Conservation (phyloP, 2,329 filamentous ascomycete genomes). For the Stagonosporopsis vannaccii region DNA sequence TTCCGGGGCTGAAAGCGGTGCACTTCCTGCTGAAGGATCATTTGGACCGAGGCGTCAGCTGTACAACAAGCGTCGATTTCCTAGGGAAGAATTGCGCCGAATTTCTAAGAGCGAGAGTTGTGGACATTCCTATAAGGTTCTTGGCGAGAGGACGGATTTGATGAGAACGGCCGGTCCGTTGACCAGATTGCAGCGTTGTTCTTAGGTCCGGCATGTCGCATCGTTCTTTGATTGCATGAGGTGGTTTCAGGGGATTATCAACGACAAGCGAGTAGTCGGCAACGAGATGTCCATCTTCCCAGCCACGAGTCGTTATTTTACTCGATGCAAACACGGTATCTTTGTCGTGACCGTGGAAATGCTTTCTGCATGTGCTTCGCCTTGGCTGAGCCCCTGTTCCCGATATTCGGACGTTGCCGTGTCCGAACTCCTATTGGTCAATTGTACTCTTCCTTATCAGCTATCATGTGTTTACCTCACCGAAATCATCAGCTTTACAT, state of each 20-base stretch:
- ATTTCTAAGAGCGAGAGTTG: conserved; percentile 30
- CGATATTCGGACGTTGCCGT: conserved; percentile 16
- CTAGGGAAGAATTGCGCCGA: conserved; percentile 41
- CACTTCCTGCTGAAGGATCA: conserved; percentile 38
- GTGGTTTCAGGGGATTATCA: not conserved
- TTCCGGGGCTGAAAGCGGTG: conserved; percentile 31
- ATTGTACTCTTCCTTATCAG: conserved; percentile 29
- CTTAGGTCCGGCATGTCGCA: not conserved
- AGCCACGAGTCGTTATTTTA: not conserved
- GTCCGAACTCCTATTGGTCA: conserved; percentile 22
- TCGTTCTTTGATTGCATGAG: not conserved
- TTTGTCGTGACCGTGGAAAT: conserved; percentile 6
- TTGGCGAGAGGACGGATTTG: conserved; percentile 32
- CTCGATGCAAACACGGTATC: conserved; percentile 6
- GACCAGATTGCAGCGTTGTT: not conserved
- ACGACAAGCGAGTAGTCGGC: too few species aligned
- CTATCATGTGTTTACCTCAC: conserved; percentile 35
- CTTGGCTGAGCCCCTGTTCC: conserved; percentile 8
- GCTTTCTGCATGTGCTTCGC: conserved; percentile 6
- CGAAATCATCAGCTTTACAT: conserved; percentile 13
- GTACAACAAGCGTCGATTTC: conserved; percentile 36
- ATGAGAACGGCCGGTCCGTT: not conserved
- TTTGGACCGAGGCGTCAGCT: conserved; percentile 36
- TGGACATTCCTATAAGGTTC: conserved; percentile 34
- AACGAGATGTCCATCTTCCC: not conserved